These are phyloP conservation scores for Nothophoma quercina DNA, from an alignment of 2,329 filamentous ascomycete species.

Conservation along the genomic window DNA sequence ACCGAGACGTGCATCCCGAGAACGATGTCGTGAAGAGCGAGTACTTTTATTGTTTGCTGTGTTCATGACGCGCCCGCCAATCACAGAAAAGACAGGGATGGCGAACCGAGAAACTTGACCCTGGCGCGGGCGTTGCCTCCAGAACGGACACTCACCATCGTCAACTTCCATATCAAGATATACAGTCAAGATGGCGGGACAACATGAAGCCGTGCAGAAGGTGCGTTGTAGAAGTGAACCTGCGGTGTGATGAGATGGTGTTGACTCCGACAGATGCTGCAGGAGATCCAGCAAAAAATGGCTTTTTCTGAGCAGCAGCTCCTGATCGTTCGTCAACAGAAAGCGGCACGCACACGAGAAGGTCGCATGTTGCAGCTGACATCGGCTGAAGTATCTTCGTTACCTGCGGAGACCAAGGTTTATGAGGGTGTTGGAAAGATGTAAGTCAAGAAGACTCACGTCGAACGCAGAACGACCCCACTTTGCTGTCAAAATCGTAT, in stretches of 20 bases:
- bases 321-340: conserved; percentile 81
- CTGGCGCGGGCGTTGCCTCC: conserved; percentile 19
- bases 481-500: not conserved
- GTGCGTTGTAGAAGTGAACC: conserved; percentile 56
- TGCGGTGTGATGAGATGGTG: not conserved
- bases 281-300: conserved; percentile 93
- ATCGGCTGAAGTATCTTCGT: conserved; percentile 77
- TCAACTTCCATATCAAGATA: conserved; percentile 20
- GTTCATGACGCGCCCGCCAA: conserved; percentile 23
- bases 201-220: conserved; percentile 94
- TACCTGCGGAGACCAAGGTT: conserved; percentile 78
- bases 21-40: not conserved
- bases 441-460: conserved; percentile 56
- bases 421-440: conserved; percentile 99
- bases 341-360: conserved; percentile 85
- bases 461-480: conserved; percentile 5
- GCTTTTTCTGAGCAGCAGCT: conserved; percentile 92
- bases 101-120: conserved; percentile 34
- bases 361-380: conserved; percentile 89
- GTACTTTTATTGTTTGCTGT: conserved; percentile 10
- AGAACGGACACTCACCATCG: conserved; percentile 18
- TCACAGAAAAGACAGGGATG: conserved; percentile 23
- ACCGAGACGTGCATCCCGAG: not conserved
- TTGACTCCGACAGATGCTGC: conserved; percentile 70
- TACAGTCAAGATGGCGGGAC: conserved; percentile 77